phyloP scores from a whole-genome alignment of 306 rosid species.

The Betula pendula region DNA sequence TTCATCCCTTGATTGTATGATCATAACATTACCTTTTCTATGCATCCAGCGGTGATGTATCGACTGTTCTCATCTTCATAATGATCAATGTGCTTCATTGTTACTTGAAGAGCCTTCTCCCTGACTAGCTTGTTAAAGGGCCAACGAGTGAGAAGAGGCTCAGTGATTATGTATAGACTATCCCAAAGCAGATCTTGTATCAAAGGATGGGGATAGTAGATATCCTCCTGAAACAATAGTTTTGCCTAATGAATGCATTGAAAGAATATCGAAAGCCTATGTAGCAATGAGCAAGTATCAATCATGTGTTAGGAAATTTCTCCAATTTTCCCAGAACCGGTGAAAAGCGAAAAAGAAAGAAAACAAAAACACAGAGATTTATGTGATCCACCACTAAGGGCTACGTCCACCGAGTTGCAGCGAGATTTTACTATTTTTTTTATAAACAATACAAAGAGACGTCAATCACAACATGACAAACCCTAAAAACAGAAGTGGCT shows the following conservation, averaged over 20 bases:
- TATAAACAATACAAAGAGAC: no score
- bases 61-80: constrained; percentile 75
- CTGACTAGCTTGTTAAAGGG: constrained; percentile 60
- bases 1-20: neutral
- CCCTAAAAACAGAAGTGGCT: no score
- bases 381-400: no score
- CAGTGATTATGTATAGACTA: constrained; percentile 45
- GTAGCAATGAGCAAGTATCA: no score
- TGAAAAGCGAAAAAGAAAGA: no score
- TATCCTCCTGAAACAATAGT: constrained; percentile 49
- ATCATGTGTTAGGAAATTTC: no score
- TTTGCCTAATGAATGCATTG: neutral
- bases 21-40: constrained; percentile 56
- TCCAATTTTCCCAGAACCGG: no score
- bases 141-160: constrained; percentile 75
- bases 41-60: constrained; percentile 61
- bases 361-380: no score
- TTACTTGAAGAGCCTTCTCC: constrained; percentile 56
- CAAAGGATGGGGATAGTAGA: constrained; percentile 59
- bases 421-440: no score
- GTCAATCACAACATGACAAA: no score
- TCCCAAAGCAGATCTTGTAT: constrained; percentile 75
- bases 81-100: constrained; percentile 75
- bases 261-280: neutral
- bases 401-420: no score